Conservation (phyloP, 2,329 filamentous ascomycete species). For the Pezizomycotina sp. region DNA sequence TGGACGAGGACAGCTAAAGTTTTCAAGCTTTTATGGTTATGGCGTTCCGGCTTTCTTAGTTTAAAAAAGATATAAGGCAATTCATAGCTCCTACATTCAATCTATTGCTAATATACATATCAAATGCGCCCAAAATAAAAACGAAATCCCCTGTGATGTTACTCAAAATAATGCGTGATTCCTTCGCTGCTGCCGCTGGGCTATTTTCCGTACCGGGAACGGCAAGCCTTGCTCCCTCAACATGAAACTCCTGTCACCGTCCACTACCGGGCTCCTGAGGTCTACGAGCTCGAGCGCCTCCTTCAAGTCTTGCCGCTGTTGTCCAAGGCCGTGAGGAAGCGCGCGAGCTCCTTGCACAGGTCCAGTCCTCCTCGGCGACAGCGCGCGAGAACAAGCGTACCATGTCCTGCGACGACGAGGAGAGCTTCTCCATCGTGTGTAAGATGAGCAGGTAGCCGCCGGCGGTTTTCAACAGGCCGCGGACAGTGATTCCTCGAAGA, state of each 20-base stretch:
- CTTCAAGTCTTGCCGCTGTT: slow-evolving; percentile 64
- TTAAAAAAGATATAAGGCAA: neutral
- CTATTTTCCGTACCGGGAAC: slow-evolving; percentile 5
- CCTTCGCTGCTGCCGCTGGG: slow-evolving; percentile 10
- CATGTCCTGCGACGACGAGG: slow-evolving; percentile 52
- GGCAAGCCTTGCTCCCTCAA: slow-evolving; percentile 27
- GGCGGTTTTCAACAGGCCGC: slow-evolving; percentile 80
- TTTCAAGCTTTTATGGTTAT: slow-evolving; percentile 1
- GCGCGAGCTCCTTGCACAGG: slow-evolving; percentile 78
- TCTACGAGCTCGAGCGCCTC: slow-evolving; percentile 51
- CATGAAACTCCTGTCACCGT: slow-evolving; percentile 29
- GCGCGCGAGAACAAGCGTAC: slow-evolving; percentile 67
- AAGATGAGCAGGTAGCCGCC: slow-evolving; percentile 91
- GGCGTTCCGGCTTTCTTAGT: slow-evolving; percentile 1
- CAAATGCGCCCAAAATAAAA: no score
- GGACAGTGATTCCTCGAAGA: slow-evolving; percentile 83
- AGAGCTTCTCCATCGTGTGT: slow-evolving; percentile 61
- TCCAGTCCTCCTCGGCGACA: slow-evolving; percentile 79
- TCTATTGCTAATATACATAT: no score
- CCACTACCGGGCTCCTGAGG: slow-evolving; percentile 28
- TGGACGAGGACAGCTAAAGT: slow-evolving; percentile 30
- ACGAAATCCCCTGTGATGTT: no score
- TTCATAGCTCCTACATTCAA: no score
- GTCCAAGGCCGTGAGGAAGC: slow-evolving; percentile 89
- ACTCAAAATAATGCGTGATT: no score